Evolutionary conservation across 139 green algal genomes (phyloP).

Genomic region (Tetraselmis chui): DNA sequence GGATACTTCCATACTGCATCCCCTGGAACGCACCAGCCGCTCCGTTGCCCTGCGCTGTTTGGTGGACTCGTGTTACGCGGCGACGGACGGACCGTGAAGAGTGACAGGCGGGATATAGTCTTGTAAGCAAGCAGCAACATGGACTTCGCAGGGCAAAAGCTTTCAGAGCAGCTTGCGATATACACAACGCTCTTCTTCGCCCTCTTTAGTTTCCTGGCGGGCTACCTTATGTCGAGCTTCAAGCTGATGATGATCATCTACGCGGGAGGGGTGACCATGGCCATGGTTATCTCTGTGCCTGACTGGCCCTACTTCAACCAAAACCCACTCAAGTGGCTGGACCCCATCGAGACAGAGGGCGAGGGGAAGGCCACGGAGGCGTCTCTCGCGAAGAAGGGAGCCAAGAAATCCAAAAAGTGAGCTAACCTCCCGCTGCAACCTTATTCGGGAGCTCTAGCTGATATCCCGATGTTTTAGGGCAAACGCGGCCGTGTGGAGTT

Average conservation of each 20-base stretch:
- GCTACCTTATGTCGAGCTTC: constrained; percentile 35
- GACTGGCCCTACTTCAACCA: constrained; percentile 51
- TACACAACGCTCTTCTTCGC: constrained; percentile 27
- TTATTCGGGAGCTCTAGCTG: too few species aligned
- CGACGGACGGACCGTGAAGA: too few species aligned
- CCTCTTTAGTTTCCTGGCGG: constrained; percentile 29
- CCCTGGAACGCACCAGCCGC: too few species aligned
- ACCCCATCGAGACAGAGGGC: neutral
- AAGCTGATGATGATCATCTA: constrained; percentile 49
- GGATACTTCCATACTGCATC: too few species aligned
- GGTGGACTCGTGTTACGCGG: too few species aligned
- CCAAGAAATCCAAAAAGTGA: neutral
- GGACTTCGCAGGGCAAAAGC: constrained; percentile 51
- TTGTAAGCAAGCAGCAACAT: too few species aligned
- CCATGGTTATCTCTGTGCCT: constrained; percentile 33
- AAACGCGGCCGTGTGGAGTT: too few species aligned
- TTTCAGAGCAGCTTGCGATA: constrained; percentile 34
- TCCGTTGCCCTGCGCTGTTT: too few species aligned
- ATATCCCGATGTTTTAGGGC: too few species aligned
- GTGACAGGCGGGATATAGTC: too few species aligned
- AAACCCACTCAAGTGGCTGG: constrained; percentile 34
- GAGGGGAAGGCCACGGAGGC: too few species aligned
- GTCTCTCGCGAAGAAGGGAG: neutral
- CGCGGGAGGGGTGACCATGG: constrained; percentile 26
- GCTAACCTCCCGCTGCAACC: too few species aligned